These are phyloP conservation scores for Santalum album DNA, from an alignment of 164 flowering plant species.

Conservation along the genomic window DNA sequence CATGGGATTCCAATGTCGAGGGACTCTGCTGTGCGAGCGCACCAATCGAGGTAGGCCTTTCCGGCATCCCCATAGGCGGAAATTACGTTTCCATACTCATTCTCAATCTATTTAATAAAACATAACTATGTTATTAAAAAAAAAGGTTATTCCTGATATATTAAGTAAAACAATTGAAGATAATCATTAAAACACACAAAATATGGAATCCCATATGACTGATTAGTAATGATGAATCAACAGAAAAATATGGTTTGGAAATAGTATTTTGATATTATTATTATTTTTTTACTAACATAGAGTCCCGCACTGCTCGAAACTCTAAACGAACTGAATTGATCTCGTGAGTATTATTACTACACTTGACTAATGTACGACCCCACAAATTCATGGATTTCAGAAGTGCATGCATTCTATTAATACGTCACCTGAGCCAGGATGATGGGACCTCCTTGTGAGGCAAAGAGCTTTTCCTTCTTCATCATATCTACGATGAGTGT, in stretches of 20 bases:
- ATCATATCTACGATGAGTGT: constrained; percentile 39
- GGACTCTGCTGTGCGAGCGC: constrained; percentile 44
- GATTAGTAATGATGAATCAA: no score
- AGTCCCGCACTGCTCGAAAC: no score
- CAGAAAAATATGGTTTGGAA: no score
- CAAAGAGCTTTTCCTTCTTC: constrained; percentile 41
- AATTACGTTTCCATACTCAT: constrained; percentile 48
- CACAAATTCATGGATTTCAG: background rate
- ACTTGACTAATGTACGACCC: no score
- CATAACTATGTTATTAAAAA: background rate
- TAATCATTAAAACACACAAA: background rate
- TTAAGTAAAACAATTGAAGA: no score
- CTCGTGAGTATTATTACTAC: no score
- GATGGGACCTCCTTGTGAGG: constrained; percentile 54
- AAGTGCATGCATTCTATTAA: background rate
- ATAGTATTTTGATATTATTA: no score
- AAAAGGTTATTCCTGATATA: background rate
- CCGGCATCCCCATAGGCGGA: constrained; percentile 46
- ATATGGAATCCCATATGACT: no score
- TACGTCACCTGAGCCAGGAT: constrained; percentile 37
- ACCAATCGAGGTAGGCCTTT: constrained; percentile 47
- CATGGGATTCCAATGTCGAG: constrained; percentile 52
- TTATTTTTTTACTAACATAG: no score
- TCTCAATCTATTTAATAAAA: constrained; percentile 35
- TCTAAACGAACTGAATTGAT: no score